Evolutionary conservation across 495 filamentous ascomycete genomes (phyloP).

Genomic region (Ramalina peruviana): DNA sequence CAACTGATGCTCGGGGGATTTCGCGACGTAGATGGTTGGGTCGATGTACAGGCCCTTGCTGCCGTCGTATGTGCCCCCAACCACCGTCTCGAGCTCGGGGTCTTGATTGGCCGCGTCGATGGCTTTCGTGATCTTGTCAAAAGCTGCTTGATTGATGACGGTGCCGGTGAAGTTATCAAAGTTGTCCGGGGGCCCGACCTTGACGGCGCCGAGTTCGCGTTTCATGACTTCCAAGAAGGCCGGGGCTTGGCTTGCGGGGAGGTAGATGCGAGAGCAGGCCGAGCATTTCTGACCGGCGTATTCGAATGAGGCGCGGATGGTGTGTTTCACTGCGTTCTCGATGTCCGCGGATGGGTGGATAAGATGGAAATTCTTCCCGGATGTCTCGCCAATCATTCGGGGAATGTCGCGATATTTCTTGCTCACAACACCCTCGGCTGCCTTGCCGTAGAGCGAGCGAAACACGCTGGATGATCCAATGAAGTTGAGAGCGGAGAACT

Average conservation of each 20-base stretch:
- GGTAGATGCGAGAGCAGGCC: slow-evolving; percentile 65
- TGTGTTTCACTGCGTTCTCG: slow-evolving; percentile 62
- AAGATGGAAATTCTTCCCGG: slow-evolving; percentile 87
- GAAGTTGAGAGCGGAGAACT: slow-evolving; percentile 71
- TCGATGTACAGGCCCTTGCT: slow-evolving; percentile 51
- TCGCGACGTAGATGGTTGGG: slow-evolving; percentile 51
- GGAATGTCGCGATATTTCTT: slow-evolving; percentile 61
- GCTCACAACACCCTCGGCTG: slow-evolving; percentile 53
- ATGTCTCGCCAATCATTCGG: slow-evolving; percentile 75
- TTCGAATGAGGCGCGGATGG: slow-evolving; percentile 76
- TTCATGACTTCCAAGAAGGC: slow-evolving; percentile 44
- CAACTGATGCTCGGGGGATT: slow-evolving; percentile 48
- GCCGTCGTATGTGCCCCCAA: slow-evolving; percentile 45
- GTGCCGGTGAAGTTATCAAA: slow-evolving; percentile 47
- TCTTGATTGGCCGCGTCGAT: slow-evolving; percentile 53
- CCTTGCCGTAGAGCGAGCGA: slow-evolving; percentile 55
- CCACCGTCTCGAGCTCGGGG: slow-evolving; percentile 43
- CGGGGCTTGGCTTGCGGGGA: slow-evolving; percentile 48
- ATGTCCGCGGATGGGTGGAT: slow-evolving; percentile 62
- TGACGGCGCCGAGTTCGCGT: slow-evolving; percentile 49
- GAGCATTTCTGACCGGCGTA: slow-evolving; percentile 87
- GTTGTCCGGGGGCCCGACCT: slow-evolving; percentile 53
- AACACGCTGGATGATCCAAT: slow-evolving; percentile 73
- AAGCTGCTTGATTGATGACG: slow-evolving; percentile 40
- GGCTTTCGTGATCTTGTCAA: slow-evolving; percentile 36